Evolutionary conservation across 768 basidiomycete genomes (phyloP).

Genomic region (Kwoniella dendrophila): DNA sequence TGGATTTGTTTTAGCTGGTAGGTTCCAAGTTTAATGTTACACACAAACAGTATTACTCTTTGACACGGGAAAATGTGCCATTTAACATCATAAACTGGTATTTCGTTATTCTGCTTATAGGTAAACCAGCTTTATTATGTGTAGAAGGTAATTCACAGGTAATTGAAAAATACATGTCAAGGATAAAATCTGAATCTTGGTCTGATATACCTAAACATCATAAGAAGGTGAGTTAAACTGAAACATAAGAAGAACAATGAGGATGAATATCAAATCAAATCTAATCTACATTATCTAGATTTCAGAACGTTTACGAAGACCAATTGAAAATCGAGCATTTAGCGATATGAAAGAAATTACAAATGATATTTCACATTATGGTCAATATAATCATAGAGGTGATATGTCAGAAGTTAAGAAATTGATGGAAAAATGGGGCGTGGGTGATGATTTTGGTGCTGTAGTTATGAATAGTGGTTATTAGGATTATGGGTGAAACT

Average conservation of each 20-base stretch:
- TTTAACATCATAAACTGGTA: no score
- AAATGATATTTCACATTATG: slow-evolving; percentile 50
- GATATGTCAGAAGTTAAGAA: slow-evolving; percentile 57
- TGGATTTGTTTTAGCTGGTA: slow-evolving; percentile 64
- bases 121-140: slow-evolving; percentile 57
- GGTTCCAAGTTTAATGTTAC: slow-evolving; percentile 42
- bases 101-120: slow-evolving; percentile 33
- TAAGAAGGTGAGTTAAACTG: slow-evolving; percentile 51
- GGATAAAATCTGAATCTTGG: slow-evolving; percentile 57
- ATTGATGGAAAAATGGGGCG: slow-evolving; percentile 53
- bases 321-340: slow-evolving; percentile 46
- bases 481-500: no score
- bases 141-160: slow-evolving; percentile 53
- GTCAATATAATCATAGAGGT: slow-evolving; percentile 53
- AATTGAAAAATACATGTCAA: slow-evolving; percentile 53
- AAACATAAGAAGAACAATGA: background rate
- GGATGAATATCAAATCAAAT: background rate
- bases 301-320: slow-evolving; percentile 54
- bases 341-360: slow-evolving; percentile 56
- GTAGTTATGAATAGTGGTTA: slow-evolving; percentile 44
- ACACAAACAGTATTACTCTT: no score
- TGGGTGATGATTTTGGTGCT: slow-evolving; percentile 53
- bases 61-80: no score
- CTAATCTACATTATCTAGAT: slow-evolving; percentile 38
- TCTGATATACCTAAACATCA: slow-evolving; percentile 58